Evolutionary conservation across 2,329 filamentous ascomycete species (phyloP).

Genomic region (Metarhizium brunneum): DNA sequence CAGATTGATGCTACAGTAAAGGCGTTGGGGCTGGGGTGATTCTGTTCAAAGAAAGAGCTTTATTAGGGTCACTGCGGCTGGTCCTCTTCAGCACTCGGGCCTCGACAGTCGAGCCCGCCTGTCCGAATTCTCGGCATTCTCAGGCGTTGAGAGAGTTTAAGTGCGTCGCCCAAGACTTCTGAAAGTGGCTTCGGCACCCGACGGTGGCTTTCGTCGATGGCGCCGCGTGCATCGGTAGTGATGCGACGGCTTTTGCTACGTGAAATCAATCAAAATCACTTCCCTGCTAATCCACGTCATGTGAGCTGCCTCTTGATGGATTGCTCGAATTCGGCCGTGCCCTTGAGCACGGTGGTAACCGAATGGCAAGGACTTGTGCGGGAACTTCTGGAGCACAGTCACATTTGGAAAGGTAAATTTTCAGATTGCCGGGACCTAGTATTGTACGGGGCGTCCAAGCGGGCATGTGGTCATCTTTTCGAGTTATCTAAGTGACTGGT

Average conservation of each 20-base stretch:
- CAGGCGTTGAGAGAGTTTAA: neutral
- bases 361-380: neutral
- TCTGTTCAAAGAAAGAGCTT: neutral
- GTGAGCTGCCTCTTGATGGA: neutral
- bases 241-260: no score
- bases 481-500: no score
- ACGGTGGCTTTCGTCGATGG: neutral
- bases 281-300: neutral
- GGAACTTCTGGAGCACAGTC: neutral
- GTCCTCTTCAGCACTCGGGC: no score
- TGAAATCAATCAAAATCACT: no score
- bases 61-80: neutral
- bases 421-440: neutral
- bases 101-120: no score
- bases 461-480: no score
- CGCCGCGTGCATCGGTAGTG: no score
- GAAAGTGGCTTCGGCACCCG: neutral
- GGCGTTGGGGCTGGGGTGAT: constrained; percentile 30
- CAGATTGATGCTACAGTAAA: constrained; percentile 33
- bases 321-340: neutral
- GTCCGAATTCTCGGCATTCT: no score
- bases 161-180: neutral
- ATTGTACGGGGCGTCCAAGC: neutral
- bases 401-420: neutral
- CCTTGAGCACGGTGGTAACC: neutral